These are phyloP conservation scores for Orbilia javanica DNA, from an alignment of 2,329 filamentous ascomycete species.

Conservation along the genomic window DNA sequence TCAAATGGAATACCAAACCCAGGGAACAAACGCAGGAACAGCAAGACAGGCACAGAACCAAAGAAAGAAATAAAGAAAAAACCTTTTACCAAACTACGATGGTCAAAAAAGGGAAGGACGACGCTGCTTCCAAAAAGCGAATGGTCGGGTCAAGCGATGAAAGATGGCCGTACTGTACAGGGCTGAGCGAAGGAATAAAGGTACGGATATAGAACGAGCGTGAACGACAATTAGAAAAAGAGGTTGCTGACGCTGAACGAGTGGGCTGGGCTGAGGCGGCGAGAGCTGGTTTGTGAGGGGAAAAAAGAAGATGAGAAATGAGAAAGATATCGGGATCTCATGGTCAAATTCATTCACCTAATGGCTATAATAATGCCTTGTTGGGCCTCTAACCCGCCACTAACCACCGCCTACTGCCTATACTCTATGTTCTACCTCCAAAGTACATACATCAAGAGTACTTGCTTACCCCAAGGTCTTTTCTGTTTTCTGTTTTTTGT, in stretches of 20 bases:
- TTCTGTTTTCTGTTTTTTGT: constrained; percentile 9
- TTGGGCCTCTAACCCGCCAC: constrained; percentile 31
- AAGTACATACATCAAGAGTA: neutral
- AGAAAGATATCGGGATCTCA: constrained; percentile 54
- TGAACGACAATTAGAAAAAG: constrained; percentile 21
- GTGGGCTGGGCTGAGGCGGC: constrained; percentile 35
- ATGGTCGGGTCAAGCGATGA: constrained; percentile 21
- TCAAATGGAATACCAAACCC: constrained; percentile 11
- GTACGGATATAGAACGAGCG: constrained; percentile 41
- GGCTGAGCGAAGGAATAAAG: constrained; percentile 35
- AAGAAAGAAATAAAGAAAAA: constrained; percentile 17
- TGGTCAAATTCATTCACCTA: constrained; percentile 48
- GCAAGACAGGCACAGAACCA: neutral
- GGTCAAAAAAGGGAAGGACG: constrained; percentile 27
- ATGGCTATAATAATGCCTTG: constrained; percentile 18
- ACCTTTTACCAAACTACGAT: constrained; percentile 18
- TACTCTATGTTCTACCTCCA: neutral
- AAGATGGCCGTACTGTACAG: constrained; percentile 9
- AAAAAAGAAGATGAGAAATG: constrained; percentile 48
- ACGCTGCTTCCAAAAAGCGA: constrained; percentile 36
- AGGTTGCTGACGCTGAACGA: constrained; percentile 54
- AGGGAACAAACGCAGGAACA: constrained; percentile 3
- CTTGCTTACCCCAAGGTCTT: neutral
- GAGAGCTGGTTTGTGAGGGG: constrained; percentile 56
- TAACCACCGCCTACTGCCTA: constrained; percentile 25